These are phyloP conservation scores for Aspergillus alliaceus DNA, from an alignment of 2,329 filamentous ascomycete species.

Conservation along the genomic window DNA sequence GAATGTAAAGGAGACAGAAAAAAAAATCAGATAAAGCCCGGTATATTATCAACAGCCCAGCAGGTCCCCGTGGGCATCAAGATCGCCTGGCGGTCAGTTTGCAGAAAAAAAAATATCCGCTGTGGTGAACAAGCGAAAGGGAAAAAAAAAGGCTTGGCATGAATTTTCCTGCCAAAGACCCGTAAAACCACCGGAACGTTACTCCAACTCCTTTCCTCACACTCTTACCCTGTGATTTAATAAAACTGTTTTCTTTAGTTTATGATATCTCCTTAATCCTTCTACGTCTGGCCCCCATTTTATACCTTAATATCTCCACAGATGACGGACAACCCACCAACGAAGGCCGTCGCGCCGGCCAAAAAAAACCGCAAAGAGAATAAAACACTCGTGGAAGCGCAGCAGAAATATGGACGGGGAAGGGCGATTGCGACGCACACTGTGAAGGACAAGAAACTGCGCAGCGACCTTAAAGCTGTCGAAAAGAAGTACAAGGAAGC, in stretches of 20 bases:
- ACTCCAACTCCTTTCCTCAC: background rate
- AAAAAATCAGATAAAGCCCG: conserved; percentile 8
- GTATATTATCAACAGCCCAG: background rate
- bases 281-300: background rate
- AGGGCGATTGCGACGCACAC: conserved; percentile 68
- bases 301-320: conserved; percentile 3
- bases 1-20: conserved; percentile 13
- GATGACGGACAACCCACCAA: conserved; percentile 30
- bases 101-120: conserved; percentile 6
- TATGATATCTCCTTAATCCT: conserved; percentile 8
- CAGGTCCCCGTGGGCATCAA: background rate
- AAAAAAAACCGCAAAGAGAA: conserved; percentile 41
- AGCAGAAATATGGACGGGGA: conserved; percentile 81
- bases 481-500: conserved; percentile 83
- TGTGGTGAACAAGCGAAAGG: conserved; percentile 37
- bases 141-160: conserved; percentile 34
- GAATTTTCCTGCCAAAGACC: conserved; percentile 31
- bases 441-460: conserved; percentile 87
- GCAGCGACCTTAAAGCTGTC: conserved; percentile 72
- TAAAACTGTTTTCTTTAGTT: no score
- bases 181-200: conserved; percentile 8
- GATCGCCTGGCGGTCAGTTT: background rate
- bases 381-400: conserved; percentile 52
- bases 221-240: no score
- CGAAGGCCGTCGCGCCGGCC: conserved; percentile 29